Base-by-base conservation (phyloP, 2,329 filamentous ascomycete species). In the Metarhizium album region DNA sequence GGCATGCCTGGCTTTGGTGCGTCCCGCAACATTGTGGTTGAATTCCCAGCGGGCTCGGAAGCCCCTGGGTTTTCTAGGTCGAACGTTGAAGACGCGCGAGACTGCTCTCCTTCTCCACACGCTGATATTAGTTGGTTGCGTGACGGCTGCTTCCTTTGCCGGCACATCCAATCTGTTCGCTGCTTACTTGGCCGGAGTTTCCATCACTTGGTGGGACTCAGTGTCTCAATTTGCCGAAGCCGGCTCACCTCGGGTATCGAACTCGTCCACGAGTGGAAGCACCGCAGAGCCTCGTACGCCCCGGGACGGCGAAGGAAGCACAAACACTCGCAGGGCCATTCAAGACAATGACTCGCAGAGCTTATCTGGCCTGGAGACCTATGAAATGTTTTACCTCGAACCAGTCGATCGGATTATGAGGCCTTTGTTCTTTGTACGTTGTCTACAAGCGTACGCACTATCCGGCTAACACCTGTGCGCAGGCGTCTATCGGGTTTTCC, bases 401-500 rank as follows among this genome's bases (percentile, higher is more conserved):
- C 59, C 64, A 0, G 62, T 74, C 0, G 57, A 76, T 2, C 69
- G 69, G 8, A 70, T 90, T 0, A 63, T 90, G 0, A 80, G 80
- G 47, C 85, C 86, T 0, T 75, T 88, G 52, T 90, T 90, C 66
- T 90, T 90, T 59, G 85, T 79, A 43, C 6, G 47, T 16, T 35
- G 16, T 40, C 7, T 24, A 22, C 29, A 24, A 20, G 13, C 13
- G 14, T 3, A 9, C 6, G 4, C 3, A 37, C n/a, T 29, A 13
- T 38, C 11, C 18, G n/a, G 14, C 27, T 37, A 24, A 49, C 40
- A 33, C n/a, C n/a, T n/a, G n/a, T n/a, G n/a, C n/a, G 22, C 9
- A 52, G 50, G 50, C 47, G 1, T 80, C 76, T 0, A 84, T 91
- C 35, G 87, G 87, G 0, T 90, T 91, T 61, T 83, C 86, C 0